Percentiles rank a stretch among this genome's conserved stretches.
phyloP scores from a whole-genome alignment of 129 eudicot genomes.

The Dittrichia graveolens region DNA sequence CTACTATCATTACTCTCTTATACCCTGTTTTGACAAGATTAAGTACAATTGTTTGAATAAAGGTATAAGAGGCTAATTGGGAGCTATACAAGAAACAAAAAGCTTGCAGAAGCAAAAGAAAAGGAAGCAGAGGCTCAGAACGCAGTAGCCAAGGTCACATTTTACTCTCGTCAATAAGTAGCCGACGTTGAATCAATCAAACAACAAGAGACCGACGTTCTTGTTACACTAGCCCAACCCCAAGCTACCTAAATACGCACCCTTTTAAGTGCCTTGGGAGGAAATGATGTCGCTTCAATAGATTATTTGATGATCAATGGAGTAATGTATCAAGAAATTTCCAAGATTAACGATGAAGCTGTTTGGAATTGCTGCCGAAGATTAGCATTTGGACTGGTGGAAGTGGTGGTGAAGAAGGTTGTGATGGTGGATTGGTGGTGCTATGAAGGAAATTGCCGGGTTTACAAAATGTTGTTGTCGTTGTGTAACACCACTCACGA shows the following conservation, averaged over 20 bases:
- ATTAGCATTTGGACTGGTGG: constrained; percentile 57
- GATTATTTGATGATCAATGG: constrained; percentile 57
- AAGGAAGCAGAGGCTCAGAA: constrained; percentile 65
- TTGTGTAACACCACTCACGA: constrained; percentile 55
- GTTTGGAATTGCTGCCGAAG: constrained; percentile 51
- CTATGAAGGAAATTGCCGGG: constrained; percentile 48
- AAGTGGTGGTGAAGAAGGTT: constrained; percentile 14
- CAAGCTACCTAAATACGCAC: constrained; percentile 52
- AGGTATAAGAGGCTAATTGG: constrained; percentile 70
- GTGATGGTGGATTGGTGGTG: constrained; percentile 36
- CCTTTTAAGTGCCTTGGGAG: constrained; percentile 43
- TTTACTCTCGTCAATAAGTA: constrained; percentile 48
- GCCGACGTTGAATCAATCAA: constrained; percentile 56
- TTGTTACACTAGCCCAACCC: constrained; percentile 49
- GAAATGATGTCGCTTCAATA: constrained; percentile 45
- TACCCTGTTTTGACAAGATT: too few species aligned
- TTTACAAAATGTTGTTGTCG: constrained; percentile 55
- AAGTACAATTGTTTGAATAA: background rate
- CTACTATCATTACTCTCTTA: too few species aligned
- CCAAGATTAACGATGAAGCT: constrained; percentile 51
- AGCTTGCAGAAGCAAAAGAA: constrained; percentile 50
- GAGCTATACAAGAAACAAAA: constrained; percentile 58
- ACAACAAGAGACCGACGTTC: constrained; percentile 59
- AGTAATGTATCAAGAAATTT: constrained; percentile 52
- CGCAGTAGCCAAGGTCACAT: constrained; percentile 48